Evolutionary conservation across 441 rosid species (phyloP), one percentile per base, ranked within the genome.

Genomic region (Populus hybrid): DNA sequence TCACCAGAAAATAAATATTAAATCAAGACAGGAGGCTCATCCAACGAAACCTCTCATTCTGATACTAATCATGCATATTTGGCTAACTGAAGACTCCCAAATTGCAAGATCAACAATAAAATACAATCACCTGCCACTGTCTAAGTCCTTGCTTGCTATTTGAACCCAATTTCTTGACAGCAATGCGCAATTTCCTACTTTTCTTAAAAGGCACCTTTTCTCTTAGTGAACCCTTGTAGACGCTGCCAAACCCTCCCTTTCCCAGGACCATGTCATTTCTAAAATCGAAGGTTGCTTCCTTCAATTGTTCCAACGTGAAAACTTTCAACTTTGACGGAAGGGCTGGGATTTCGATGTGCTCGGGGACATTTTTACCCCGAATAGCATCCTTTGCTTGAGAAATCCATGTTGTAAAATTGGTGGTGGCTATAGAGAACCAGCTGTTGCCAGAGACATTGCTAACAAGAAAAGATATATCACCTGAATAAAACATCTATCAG

Each of bases 361-460:
- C 20, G 5, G 56, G 56, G 18, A 14, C 56, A 69, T 6, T 69
- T 9, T 69, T 40, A 28, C 73, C 73, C 59, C 73, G 42, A 40
- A 69, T 11, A 23, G 73, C 24, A 69, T 50, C 29, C 40, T 28
- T 69, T 40, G 3, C 29, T 11, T 38, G 73, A 69, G 10, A 69
- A 4, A 42, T 38, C 73, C n/a, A 69, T 12, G 59, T 33, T 40
- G 26, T 12, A 16, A 23, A 16, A 50, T 23, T 69, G 73, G 6
- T 40, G 73, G 90, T 88, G 10, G 84, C 82, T 6, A 80, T 84
- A 0, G 88, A 92, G 87, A 87, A 89, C 42, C 35, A 76, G 84
- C 97, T 89, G 81, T 81, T 77, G 73, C 74, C 64, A 7, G 97
- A 92, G 71, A 89, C 72, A 83, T 86, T 90, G 84, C 90, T 89